Base-by-base conservation (phyloP, 257 asterid genomes). In the Nicotiana undulata region DNA sequence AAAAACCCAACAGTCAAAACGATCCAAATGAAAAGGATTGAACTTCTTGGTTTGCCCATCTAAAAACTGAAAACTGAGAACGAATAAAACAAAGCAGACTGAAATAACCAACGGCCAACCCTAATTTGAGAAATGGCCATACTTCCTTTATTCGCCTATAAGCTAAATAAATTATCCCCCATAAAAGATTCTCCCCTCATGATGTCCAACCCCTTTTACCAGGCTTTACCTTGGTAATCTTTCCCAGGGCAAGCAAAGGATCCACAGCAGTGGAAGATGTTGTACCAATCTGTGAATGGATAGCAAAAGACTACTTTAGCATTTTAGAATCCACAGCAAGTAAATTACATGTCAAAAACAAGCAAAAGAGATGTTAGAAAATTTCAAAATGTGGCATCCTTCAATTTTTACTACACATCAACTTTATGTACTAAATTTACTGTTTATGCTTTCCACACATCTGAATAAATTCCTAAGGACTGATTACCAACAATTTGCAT, bases 191-290 rank as follows among this genome's bases (percentile, higher is more conserved):
- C 26, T 74, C 79, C 79, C 61, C 31, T 10, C 77, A 70, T 72
- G 24, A 72, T 72, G 8, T 60, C 55, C 51, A 67, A 76, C 49
- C 13, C 22, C 72, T 22, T 40, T 37, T 37, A 56, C 72, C 37
- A 79, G 49, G 12, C 61, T 44, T 85, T 78, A 95, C 99, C 88
- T 88, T 89, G 55, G 95, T 37, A 83, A 92, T 88, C 81, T 87
- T 88, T 82, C 93, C 97, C 55, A 93, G 82, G 37, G 86, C 94
- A 75, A 81, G 89, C 89, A 95, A 86, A 63, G 98, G 97, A 90
- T 95, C 98, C 84, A 95, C 97, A 79, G 98, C 97, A 22, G 98
- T 88, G 79, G 99, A 95, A 32, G 99, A 95, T 74, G 98, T 95
- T 37, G 94, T 92, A 63, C 99, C 99, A 72, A 93, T 94, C 99